A percentile compares a stretch with the other conserved stretches of the same genome.
Conservation (phyloP, 2,329 filamentous ascomycete genomes). For the Microdochium paspali region DNA sequence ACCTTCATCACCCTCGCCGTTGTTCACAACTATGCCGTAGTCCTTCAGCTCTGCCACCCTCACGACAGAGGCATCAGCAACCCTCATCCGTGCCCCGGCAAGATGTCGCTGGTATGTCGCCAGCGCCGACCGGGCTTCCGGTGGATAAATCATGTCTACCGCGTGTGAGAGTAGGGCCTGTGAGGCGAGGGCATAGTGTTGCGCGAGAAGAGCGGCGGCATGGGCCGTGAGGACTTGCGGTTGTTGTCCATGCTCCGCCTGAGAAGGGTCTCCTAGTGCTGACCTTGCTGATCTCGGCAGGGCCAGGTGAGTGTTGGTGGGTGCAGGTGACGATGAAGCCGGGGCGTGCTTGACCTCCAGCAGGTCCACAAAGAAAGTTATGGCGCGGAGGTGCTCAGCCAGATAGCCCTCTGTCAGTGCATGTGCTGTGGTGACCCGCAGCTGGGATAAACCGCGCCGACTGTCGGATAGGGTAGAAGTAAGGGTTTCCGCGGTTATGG, state of each 20-base stretch:
- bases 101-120: slow-evolving; percentile 38
- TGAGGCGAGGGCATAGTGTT: slow-evolving; percentile 28
- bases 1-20: slow-evolving; percentile 14
- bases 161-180: slow-evolving; percentile 23
- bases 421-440: slow-evolving; percentile 28
- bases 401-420: slow-evolving; percentile 25
- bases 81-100: slow-evolving; percentile 34
- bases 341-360: slow-evolving; percentile 47
- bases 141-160: slow-evolving; percentile 32
- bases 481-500: slow-evolving; percentile 27
- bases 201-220: slow-evolving; percentile 32
- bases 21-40: slow-evolving; percentile 34
- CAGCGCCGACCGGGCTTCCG: slow-evolving; percentile 31
- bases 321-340: slow-evolving; percentile 11
- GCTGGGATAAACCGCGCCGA: slow-evolving; percentile 21
- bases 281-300: too few species aligned
- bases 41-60: slow-evolving; percentile 33
- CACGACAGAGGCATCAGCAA: slow-evolving; percentile 31
- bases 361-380: slow-evolving; percentile 34
- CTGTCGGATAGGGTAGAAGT: slow-evolving; percentile 18
- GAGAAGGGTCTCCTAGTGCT: too few species aligned
- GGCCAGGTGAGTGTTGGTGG: too few species aligned
- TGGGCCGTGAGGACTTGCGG: slow-evolving; percentile 34
- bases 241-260: too few species aligned
- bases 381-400: slow-evolving; percentile 23